Percentiles rank a stretch among this genome's conserved stretches.
Evolutionary conservation across 495 filamentous ascomycete genomes (phyloP).

Genomic region (Penicillium diatomitis): DNA sequence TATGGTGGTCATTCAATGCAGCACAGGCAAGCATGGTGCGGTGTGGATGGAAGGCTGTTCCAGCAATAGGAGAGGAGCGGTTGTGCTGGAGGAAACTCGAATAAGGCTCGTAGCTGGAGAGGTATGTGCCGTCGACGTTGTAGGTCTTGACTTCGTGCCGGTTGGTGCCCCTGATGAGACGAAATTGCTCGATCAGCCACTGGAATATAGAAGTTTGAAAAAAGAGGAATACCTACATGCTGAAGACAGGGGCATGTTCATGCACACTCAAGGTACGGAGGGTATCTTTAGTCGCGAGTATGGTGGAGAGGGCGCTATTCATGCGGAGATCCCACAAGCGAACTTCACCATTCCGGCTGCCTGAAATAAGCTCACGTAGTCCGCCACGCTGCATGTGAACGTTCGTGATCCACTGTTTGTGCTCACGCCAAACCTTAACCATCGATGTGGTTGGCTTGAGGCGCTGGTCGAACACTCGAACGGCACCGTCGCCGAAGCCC

Average conservation of each 20-base stretch:
- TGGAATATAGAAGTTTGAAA: background rate
- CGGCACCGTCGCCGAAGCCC: constrained; percentile 93
- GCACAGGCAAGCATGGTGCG: constrained; percentile 83
- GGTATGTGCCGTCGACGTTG: constrained; percentile 69
- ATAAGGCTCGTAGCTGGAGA: constrained; percentile 80
- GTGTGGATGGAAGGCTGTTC: constrained; percentile 92
- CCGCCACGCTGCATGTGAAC: constrained; percentile 97
- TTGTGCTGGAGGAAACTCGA: constrained; percentile 76
- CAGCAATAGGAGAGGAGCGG: constrained; percentile 68
- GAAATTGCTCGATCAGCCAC: constrained; percentile 4
- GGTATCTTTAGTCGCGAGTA: constrained; percentile 66
- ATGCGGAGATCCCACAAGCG: constrained; percentile 93
- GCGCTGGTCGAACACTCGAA: constrained; percentile 89
- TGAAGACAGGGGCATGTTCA: constrained; percentile 94
- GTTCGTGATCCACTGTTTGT: constrained; percentile 87
- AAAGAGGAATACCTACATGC: constrained; percentile 57
- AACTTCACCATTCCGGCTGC: constrained; percentile 82
- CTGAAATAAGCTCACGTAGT: constrained; percentile 77
- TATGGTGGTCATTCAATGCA: constrained; percentile 42
- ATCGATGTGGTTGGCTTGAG: constrained; percentile 71
- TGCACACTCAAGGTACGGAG: constrained; percentile 83
- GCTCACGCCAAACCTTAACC: constrained; percentile 94
- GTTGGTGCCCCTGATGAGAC: constrained; percentile 62
- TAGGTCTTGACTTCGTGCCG: constrained; percentile 83
- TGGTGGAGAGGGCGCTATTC: constrained; percentile 62